phyloP scores from a whole-genome alignment of 192 early-diverging fungal genomes.

The Rhizophagus prolifer region DNA sequence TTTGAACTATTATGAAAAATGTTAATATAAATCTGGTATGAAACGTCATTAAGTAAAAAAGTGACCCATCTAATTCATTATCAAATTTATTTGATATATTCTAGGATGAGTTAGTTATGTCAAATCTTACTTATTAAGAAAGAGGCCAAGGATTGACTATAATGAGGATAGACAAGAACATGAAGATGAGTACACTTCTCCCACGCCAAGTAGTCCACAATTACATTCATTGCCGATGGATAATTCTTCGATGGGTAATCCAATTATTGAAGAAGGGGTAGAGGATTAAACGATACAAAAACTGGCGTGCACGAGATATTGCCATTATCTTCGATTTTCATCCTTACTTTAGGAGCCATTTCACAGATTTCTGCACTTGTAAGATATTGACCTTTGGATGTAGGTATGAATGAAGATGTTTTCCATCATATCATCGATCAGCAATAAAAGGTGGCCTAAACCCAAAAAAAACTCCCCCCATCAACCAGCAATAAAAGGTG shows the following conservation, averaged over 20 bases:
- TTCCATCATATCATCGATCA: too few relatives aligned
- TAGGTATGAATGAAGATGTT: too few relatives aligned
- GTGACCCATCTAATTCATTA: background rate
- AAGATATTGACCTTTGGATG: too few relatives aligned
- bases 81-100: slow-evolving; percentile 12
- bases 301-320: background rate
- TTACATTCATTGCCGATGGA: too few relatives aligned
- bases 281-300: background rate
- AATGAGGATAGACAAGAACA: background rate
- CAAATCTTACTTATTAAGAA: background rate
- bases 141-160: background rate
- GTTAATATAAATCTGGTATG: slow-evolving; percentile 17
- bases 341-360: too few relatives aligned
- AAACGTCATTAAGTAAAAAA: slow-evolving; percentile 14
- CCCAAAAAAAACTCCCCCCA: too few relatives aligned
- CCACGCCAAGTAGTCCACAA: too few relatives aligned
- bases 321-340: slow-evolving; percentile 1
- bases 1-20: slow-evolving; percentile 15
- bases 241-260: too few relatives aligned
- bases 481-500: too few relatives aligned
- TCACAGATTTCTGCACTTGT: too few relatives aligned
- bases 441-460: too few relatives aligned
- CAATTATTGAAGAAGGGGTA: too few relatives aligned
- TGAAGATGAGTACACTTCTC: background rate
- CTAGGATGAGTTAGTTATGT: background rate